A percentile compares a stretch with the other conserved stretches of the same genome.
These are phyloP conservation scores for Neopestalotiopsis sp. DNA, from an alignment of 2,329 filamentous ascomycete genomes.

Conservation along the genomic window DNA sequence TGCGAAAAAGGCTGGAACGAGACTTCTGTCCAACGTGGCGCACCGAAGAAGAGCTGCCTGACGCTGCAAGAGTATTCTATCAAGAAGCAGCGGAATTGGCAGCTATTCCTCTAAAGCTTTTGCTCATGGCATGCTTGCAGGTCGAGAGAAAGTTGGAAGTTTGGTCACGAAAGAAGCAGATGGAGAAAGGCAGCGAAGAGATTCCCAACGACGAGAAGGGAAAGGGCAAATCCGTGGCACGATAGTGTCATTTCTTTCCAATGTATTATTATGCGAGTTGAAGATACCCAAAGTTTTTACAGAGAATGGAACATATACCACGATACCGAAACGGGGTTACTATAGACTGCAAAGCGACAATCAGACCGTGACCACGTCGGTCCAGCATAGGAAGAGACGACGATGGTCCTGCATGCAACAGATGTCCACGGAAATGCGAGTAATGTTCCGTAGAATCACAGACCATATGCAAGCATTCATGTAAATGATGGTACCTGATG, in stretches of 20 bases:
- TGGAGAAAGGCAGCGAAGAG: conserved; percentile 23
- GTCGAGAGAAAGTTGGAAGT: conserved; percentile 43
- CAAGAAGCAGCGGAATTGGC: conserved; percentile 45
- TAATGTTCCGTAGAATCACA: no score
- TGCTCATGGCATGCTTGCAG: conserved; percentile 42
- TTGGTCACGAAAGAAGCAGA: conserved; percentile 38
- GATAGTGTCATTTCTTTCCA: neutral
- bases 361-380: no score
- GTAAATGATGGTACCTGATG: no score
- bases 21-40: conserved; percentile 41
- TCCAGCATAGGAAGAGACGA: no score
- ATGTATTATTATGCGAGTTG: neutral
- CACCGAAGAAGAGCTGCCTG: conserved; percentile 47
- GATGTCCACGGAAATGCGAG: no score
- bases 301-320: neutral
- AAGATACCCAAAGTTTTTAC: neutral
- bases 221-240: conserved; percentile 22
- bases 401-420: no score
- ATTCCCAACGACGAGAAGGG: conserved; percentile 22
- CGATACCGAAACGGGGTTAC: no score
- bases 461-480: no score
- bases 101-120: conserved; percentile 39
- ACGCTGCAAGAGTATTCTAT: conserved; percentile 47
- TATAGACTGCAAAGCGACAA: no score
- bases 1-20: conserved; percentile 17